These are phyloP conservation scores for Heliocybe sulcata DNA, from an alignment of 1,284 basidiomycete species.

Conservation along the genomic window DNA sequence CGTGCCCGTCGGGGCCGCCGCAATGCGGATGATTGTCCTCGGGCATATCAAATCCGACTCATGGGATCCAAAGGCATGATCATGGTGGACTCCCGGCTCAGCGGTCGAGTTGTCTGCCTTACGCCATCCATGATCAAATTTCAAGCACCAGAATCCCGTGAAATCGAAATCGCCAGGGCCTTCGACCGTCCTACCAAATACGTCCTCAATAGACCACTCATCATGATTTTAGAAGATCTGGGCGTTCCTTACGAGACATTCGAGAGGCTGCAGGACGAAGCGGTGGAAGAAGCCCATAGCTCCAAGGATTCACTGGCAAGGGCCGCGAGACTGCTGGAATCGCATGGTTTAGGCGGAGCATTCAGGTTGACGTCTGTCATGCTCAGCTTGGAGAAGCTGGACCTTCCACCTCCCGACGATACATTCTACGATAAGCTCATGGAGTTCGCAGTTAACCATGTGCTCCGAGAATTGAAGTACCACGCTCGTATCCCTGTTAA, in stretches of 20 bases:
- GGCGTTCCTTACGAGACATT: constrained; percentile 50
- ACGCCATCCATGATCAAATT: constrained; percentile 62
- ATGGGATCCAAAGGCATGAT: constrained; percentile 60
- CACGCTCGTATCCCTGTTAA: constrained; percentile 57
- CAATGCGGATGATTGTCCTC: constrained; percentile 23
- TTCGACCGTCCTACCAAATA: constrained; percentile 46
- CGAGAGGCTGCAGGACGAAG: constrained; percentile 43
- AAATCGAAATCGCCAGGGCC: constrained; percentile 57
- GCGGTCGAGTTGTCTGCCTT: constrained; percentile 37
- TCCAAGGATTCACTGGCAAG: constrained; percentile 34
- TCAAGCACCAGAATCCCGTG: constrained; percentile 33
- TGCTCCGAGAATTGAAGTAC: constrained; percentile 61
- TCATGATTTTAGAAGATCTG: constrained; percentile 56
- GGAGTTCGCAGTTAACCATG: constrained; percentile 46
- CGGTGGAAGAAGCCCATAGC: constrained; percentile 37
- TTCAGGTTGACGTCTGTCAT: constrained; percentile 33
- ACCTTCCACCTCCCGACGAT: constrained; percentile 16
- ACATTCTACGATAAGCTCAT: constrained; percentile 47
- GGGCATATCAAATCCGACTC: constrained; percentile 54
- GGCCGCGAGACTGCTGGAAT: constrained; percentile 40
- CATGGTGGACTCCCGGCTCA: constrained; percentile 42
- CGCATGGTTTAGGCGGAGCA: constrained; percentile 32
- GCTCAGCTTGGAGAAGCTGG: constrained; percentile 27
- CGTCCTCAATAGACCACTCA: constrained; percentile 58
- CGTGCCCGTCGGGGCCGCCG: constrained; percentile 23